Base-by-base conservation (phyloP, 2,329 filamentous ascomycete species). In the Fusarium sp. region DNA sequence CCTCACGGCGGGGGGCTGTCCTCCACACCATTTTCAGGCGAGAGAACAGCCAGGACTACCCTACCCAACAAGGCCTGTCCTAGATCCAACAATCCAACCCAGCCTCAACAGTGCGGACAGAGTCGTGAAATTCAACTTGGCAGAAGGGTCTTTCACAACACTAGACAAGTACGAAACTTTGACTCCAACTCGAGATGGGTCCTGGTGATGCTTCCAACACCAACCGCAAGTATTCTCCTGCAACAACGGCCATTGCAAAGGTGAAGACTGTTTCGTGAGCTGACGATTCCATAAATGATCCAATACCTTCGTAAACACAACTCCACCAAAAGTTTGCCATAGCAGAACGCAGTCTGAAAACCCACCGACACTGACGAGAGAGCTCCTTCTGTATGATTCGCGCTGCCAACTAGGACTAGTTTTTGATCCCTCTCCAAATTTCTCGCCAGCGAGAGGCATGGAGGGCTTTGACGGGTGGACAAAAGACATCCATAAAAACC, bases 401-500 rank as follows among this genome's bases (percentile, higher is more conserved):
- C 94, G 93, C 89, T 91, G 89, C 91, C 93, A 91, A 93, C 92
- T 82, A 86, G 91, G 94, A 97, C 92, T 90, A 85, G 93, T 96
- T 94, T 98, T 97, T 97, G 92, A 86, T 92, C 95, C 92, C 93
- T 91, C 92, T 90, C 90, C 90, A 78, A 78, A 80, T 71, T 38
- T 78, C 77, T 75, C 70, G 49, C 60, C 76, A 55, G 60, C 76
- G 79, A 80, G 78, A 77, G 79, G 77, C 25, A 80, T 82, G 89
- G 89, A 91, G 90, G 92, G 92, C 90, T 83, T 85, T 84, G 79
- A 79, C 85, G 86, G 91, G 88, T 93, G 93, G 88, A 92, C 93
- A 97, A 98, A 97, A 90, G 83, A 95, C 94, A 91, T 97, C 94
- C 88, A 86, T 87, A 97, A 98, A 98, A 97, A 90, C 90, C 94